Percentiles rank a stretch among this genome's conserved stretches.
phyloP scores from a whole-genome alignment of 202 grass and related monocot species.

The Saccharum hybrid region DNA sequence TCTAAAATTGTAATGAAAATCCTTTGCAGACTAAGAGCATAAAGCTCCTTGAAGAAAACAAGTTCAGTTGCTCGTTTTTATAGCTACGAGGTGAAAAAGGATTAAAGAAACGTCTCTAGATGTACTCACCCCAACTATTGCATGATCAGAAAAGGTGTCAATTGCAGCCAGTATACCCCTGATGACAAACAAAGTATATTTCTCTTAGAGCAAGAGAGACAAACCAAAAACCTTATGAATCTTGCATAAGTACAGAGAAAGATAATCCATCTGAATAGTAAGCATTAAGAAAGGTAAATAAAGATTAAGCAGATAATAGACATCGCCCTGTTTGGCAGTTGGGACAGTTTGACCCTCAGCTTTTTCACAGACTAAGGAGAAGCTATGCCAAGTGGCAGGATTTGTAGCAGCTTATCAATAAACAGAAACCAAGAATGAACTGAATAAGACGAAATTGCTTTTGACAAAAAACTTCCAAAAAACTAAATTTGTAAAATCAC shows the following conservation, averaged over 20 bases:
- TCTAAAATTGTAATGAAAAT: slow-evolving; percentile 11
- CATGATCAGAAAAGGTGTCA: slow-evolving; percentile 82
- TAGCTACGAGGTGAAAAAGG: slow-evolving; percentile 7
- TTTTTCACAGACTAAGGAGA: not conserved
- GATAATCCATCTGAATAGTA: slow-evolving; percentile 6
- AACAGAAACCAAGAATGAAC: not conserved
- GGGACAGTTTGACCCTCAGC: not conserved
- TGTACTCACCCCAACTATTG: slow-evolving; percentile 76
- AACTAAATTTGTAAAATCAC: not conserved
- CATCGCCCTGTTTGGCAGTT: not conserved
- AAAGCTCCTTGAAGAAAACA: slow-evolving; percentile 14
- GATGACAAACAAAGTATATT: slow-evolving; percentile 38
- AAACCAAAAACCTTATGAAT: not conserved
- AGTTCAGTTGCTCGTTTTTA: not conserved
- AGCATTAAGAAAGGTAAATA: not conserved
- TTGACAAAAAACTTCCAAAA: not conserved
- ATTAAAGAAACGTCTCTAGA: slow-evolving; percentile 24
- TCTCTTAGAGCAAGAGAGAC: slow-evolving; percentile 28
- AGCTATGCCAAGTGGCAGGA: not conserved
- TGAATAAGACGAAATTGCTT: not conserved
- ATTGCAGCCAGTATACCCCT: slow-evolving; percentile 94
- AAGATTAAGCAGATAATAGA: not conserved
- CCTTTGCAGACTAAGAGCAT: not conserved
- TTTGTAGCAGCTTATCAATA: not conserved
- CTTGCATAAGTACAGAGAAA: not conserved